These are phyloP conservation scores for Chalciporus sp. DNA, from an alignment of 1,284 basidiomycete species.

Conservation along the genomic window DNA sequence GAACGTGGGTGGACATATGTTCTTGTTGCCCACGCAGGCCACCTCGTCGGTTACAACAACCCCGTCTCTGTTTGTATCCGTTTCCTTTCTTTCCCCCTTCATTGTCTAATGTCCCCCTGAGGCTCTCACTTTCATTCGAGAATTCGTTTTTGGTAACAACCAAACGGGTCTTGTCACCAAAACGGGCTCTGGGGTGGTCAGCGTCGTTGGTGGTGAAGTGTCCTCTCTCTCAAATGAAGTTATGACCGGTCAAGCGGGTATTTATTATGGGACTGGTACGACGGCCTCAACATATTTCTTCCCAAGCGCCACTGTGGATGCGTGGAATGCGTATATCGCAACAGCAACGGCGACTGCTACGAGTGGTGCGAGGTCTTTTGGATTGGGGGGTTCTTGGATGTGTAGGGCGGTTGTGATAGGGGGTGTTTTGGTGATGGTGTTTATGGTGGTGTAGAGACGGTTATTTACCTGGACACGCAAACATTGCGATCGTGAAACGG, in stretches of 20 bases:
- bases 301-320: slow-evolving; percentile 54
- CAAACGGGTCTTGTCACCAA: slow-evolving; percentile 50
- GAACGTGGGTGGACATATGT: slow-evolving; percentile 70
- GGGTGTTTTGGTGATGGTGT: neutral
- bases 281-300: slow-evolving; percentile 52
- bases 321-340: slow-evolving; percentile 53
- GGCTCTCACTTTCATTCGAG: slow-evolving; percentile 55
- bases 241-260: slow-evolving; percentile 51
- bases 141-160: slow-evolving; percentile 61
- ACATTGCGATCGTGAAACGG: too few relatives aligned
- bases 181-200: slow-evolving; percentile 22
- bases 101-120: slow-evolving; percentile 21
- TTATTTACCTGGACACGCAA: neutral
- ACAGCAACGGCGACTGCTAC: slow-evolving; percentile 13
- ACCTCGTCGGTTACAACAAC: slow-evolving; percentile 52
- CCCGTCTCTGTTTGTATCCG: slow-evolving; percentile 51
- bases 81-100: neutral
- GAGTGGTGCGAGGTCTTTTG: neutral
- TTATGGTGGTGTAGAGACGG: neutral
- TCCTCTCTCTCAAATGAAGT: slow-evolving; percentile 44
- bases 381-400: neutral
- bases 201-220: slow-evolving; percentile 57
- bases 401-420: neutral
- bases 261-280: slow-evolving; percentile 51
- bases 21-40: slow-evolving; percentile 59